Base-by-base conservation (phyloP, 176 grass and related monocot genomes). In the Cenchrus purpureus region DNA sequence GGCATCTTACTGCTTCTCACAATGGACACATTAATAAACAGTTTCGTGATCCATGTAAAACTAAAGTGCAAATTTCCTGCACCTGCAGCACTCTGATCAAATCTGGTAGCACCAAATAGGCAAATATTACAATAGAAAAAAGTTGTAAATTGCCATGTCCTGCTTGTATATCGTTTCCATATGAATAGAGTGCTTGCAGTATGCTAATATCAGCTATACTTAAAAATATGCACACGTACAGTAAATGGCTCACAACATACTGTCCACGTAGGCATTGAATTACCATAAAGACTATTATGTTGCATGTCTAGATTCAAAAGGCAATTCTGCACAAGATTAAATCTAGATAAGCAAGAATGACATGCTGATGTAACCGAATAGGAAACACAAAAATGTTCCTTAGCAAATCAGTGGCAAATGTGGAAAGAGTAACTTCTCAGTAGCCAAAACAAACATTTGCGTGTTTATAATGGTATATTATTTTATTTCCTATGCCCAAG, bases 161-260 rank as follows among this genome's bases (percentile, higher is more conserved):
- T 68, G 40, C 65, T 68, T 59, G n/a, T 29, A 59, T 56, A 20
- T 57, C 55, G 31, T 79, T 86, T 62, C 31, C 77, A 72, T 65
- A 54, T 8, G 65, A 56, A 51, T 14, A 16, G 29, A 32, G 40
- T 16, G 19, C 58, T 20, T 85, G 15, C 17, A 32, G 12, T 61
- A 48, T 68, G 37, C 51, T 43, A 60, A 83, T 79, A 80, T 73
- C 84, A 73, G 76, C 32, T 86, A 86, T 79, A 68, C 44, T 49
- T 71, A 25, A 76, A 76, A 45, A 71, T 71, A 51, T 22, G 25
- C 22, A 49, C 5, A 34, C 45, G 61, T 25, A 13, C 10, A 32
- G 43, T 32, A 79, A 65, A 79, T 79, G 52, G 37, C 10, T 67
- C 53, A 85, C 25, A 4, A 67, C 51, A 67, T 53, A 60, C 17